Base-by-base conservation (phyloP, 148 eudicot genomes). In the Euryodendron excelsum region DNA sequence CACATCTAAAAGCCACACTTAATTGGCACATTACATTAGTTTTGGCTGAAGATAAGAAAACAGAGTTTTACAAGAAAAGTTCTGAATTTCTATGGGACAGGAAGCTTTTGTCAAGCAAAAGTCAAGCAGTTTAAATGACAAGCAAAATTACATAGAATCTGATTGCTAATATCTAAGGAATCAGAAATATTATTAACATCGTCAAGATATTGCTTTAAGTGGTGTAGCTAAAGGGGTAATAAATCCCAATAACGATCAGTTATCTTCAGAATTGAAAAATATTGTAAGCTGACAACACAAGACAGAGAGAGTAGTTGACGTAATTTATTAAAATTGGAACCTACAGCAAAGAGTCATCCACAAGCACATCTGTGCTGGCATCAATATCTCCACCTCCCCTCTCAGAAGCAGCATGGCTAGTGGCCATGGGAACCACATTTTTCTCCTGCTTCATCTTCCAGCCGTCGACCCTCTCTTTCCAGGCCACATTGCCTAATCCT, bases 401-500 rank as follows among this genome's bases (percentile, higher is more conserved):
- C 86, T 91, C 96, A 28, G 95, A 90, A 76, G 91, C 88, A 70
- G 93, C 90, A 64, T 85, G 93, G 70, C 87, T 86, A 77, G 86
- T 83, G 72, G 91, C 85, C 87, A 84, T 84, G 69, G 89, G 91
- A 81, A 79, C 84, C 31, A 52, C 85, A 82, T 82, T 84, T 72
- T 84, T 87, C 3, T 84, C 89, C 74, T 90, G 93, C 82, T 86
- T 88, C 83, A 84, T 86, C 76, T 86, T 90, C 91, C 93, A 90
- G 63, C 87, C 88, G 78, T 90, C 90, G 82, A 90, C 88, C 81
- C 91, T 84, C 56, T 90, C 93, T 80, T 90, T 90, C 93, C 93
- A 90, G 28, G 93, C 93, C 67, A 90, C 88, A 72, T 84, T 90
- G 37, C 93, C 91, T 50, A 86, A 80, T 50, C 91, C 91, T 39